A percentile compares a stretch with the other conserved stretches of the same genome.
These are phyloP conservation scores for Aspergillus fijiensis DNA, from an alignment of 2,329 filamentous ascomycete species.

Conservation along the genomic window DNA sequence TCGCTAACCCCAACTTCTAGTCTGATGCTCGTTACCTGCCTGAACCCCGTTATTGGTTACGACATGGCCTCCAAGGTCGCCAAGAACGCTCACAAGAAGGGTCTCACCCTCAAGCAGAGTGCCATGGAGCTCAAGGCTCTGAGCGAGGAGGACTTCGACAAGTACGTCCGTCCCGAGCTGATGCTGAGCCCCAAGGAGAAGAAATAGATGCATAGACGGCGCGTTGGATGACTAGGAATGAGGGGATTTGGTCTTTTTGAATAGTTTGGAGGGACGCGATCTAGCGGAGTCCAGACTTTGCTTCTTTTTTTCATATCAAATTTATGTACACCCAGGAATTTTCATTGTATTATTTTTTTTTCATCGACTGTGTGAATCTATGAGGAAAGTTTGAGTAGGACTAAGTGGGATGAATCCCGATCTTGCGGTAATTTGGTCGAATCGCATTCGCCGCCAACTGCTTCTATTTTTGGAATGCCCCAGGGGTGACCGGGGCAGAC, in stretches of 20 bases:
- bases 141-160: conserved; percentile 85
- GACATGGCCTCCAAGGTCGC: conserved; percentile 96
- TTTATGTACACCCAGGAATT: conserved; percentile 20
- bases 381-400: background rate
- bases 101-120: conserved; percentile 85
- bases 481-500: background rate
- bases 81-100: conserved; percentile 99
- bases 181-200: conserved; percentile 84
- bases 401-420: background rate
- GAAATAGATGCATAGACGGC: conserved; percentile 45
- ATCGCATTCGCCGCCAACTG: background rate
- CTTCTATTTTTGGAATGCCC: conserved; percentile 9
- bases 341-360: conserved; percentile 15
- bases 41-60: conserved; percentile 96
- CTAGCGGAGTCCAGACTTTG: conserved; percentile 17
- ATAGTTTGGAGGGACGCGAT: conserved; percentile 15
- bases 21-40: conserved; percentile 96
- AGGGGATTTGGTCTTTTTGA: conserved; percentile 6
- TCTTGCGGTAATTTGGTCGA: background rate
- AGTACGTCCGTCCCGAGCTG: conserved; percentile 84
- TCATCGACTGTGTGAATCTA: background rate
- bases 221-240: background rate
- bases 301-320: background rate
- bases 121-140: conserved; percentile 91
- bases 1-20: conserved; percentile 48